Evolutionary conservation across 225 moss, liverwort and hornwort genomes (phyloP).

Genomic region (Polytrichum formosum): DNA sequence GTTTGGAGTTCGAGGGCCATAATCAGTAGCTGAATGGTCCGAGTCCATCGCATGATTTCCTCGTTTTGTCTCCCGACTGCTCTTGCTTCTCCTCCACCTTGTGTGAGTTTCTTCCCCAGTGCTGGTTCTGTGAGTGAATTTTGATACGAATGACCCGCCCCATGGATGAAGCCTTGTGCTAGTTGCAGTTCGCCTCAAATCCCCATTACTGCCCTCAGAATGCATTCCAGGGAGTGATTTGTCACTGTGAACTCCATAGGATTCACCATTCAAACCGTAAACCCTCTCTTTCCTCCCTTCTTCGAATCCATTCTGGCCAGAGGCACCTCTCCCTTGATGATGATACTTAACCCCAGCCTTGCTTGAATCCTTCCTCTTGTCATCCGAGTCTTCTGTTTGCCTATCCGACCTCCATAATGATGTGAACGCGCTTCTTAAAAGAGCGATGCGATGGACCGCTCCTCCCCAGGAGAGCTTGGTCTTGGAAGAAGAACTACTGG

Average conservation of each 20-base stretch:
- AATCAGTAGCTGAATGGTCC: slow-evolving; percentile 1
- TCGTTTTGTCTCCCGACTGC: slow-evolving; percentile 27
- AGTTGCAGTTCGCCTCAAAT: slow-evolving; percentile 12
- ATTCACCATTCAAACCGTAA: slow-evolving; percentile 4
- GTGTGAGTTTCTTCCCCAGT: slow-evolving; percentile 10
- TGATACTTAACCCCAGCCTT: background rate
- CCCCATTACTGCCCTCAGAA: background rate
- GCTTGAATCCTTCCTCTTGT: slow-evolving; percentile 12
- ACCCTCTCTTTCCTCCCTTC: slow-evolving; percentile 13
- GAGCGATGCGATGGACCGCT: slow-evolving; percentile 26
- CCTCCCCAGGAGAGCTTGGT: slow-evolving; percentile 23
- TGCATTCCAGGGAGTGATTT: background rate
- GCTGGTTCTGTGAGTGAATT: slow-evolving; percentile 12
- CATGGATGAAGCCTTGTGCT: slow-evolving; percentile 7
- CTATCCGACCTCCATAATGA: slow-evolving; percentile 29
- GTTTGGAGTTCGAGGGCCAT: slow-evolving; percentile 18
- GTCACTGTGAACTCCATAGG: background rate
- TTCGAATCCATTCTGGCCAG: background rate
- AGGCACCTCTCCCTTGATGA: slow-evolving; percentile 6
- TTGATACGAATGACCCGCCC: slow-evolving; percentile 20
- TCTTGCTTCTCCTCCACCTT: slow-evolving; percentile 29
- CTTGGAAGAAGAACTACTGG: slow-evolving; percentile 3
- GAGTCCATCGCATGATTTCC: background rate
- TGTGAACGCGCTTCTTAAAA: slow-evolving; percentile 24
- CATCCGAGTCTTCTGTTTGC: slow-evolving; percentile 7